These are phyloP conservation scores for Talaromyces nanjingensis DNA, from an alignment of 495 filamentous ascomycete species.

Conservation along the genomic window DNA sequence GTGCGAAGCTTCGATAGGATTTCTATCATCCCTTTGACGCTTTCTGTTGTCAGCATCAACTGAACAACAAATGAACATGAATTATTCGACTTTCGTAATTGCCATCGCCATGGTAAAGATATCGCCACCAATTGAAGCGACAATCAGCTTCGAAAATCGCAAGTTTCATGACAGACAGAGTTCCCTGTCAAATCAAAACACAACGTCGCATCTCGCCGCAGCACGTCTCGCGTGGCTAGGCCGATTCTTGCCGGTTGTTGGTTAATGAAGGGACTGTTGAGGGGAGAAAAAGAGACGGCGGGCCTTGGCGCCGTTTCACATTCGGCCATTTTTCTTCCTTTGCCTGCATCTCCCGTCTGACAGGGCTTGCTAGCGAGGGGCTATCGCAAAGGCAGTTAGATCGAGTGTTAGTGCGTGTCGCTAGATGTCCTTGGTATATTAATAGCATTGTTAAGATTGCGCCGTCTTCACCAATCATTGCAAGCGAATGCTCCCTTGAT, in stretches of 20 bases:
- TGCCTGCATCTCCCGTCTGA: not conserved
- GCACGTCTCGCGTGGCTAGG: not conserved
- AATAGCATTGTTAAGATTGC: not conserved
- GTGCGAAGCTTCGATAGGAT: no score
- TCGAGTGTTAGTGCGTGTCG: not conserved
- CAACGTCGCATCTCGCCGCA: slow-evolving; percentile 1
- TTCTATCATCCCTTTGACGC: no score
- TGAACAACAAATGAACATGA: not conserved
- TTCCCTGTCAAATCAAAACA: not conserved
- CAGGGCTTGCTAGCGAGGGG: not conserved
- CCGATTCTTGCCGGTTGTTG: not conserved
- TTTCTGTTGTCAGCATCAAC: no score
- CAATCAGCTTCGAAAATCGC: not conserved
- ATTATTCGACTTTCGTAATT: not conserved
- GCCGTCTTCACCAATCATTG: no score
- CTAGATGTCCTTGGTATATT: not conserved
- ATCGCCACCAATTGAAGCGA: not conserved
- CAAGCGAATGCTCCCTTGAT: not conserved
- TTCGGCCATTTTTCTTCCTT: not conserved
- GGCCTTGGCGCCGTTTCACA: slow-evolving; percentile 2
- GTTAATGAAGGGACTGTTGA: not conserved
- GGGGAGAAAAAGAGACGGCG: slow-evolving; percentile 1
- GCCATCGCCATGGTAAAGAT: not conserved
- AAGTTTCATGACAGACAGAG: not conserved
- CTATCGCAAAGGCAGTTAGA: not conserved